Base-by-base conservation (phyloP, 1,284 basidiomycete genomes). In the Cutaneotrichosporon sp. region DNA sequence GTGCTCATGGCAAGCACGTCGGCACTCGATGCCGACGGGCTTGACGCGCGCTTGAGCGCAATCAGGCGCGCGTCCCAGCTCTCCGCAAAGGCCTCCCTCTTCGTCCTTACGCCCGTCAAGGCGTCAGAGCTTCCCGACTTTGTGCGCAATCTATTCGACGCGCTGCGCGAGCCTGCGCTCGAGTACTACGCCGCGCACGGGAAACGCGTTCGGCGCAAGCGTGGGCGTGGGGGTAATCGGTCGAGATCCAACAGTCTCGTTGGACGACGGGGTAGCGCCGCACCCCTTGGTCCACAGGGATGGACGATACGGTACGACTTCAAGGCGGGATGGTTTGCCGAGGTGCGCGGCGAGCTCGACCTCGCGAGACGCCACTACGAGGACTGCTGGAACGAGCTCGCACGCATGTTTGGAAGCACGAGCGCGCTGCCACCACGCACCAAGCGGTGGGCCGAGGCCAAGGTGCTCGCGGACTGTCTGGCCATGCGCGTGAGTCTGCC, bases 231-330 rank as follows among this genome's bases (percentile, higher is more conserved):
- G 13, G 47, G 49, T 4, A 53, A 73, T 1, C 7, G 56, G 2
- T 42, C 49, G 36, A 34, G 63, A 8, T 51, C 53, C 6, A 46
- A 46, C 42, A 18, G 58, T 53, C 5, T 61, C 52, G 14, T 10
- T 42, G 31, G 52, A 9, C 34, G 61, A 10, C 21, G 42, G 34
- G 7, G 11, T 16, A 11, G 55, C 46, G 16, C 49, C 46, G 55
- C 53, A 34, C 18, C 58, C 61, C 18, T 38, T 21, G 11, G 14
- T 51, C 34, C 34, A 0, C 90, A 93, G 77, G 95, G 96, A 0
- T 98, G 96, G 94, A 90, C 88, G 0, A 91, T 96, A n/a, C 84
- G 96, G 22, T 95, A 96, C 74, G 93, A 97, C 77, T 98, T 92
- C 83, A 99, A 98, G 81, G 90, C 96, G 83, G 96, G 90, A 0